Conservation (phyloP, 352 stramenopile species). For the Thalassiosira allenii region DNA sequence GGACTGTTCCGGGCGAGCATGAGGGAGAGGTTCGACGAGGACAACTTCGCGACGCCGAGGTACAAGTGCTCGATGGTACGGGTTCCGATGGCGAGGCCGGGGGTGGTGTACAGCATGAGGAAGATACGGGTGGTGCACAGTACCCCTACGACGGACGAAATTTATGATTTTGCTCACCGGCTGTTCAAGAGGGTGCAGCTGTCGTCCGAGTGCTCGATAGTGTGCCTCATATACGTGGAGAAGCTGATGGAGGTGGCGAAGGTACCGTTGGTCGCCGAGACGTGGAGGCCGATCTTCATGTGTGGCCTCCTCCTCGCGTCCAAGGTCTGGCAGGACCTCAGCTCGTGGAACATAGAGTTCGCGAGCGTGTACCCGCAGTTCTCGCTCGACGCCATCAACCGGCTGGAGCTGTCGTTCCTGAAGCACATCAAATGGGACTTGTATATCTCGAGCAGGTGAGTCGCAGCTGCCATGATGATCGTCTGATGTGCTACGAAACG, state of each 20-base stretch:
- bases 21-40: conserved; percentile 78
- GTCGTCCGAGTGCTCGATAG: conserved; percentile 98
- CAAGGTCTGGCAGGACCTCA: conserved; percentile 99
- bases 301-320: conserved; percentile 96
- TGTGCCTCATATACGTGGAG: conserved; percentile 99
- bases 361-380: conserved; percentile 98
- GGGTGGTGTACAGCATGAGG: conserved; percentile 76
- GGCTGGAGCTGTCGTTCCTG: conserved; percentile 95
- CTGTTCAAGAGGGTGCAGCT: conserved; percentile 97
- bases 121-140: conserved; percentile 72
- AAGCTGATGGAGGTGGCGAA: conserved; percentile 97
- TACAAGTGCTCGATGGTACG: conserved; percentile 83
- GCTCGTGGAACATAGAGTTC: conserved; percentile 97
- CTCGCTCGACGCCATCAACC: conserved; percentile 97
- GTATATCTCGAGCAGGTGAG: conserved; percentile 91
- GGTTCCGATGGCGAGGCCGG: conserved; percentile 80
- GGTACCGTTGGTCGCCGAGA: conserved; percentile 93
- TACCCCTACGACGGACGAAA: conserved; percentile 83
- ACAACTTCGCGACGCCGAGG: conserved; percentile 72
- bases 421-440: conserved; percentile 98
- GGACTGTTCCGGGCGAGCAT: conserved; percentile 79
- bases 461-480: too few species aligned
- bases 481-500: too few species aligned
- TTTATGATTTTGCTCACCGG: conserved; percentile 86
- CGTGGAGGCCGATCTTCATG: conserved; percentile 98